These are phyloP conservation scores for Mimosa pudica DNA, from an alignment of 306 rosid genomes.

Conservation along the genomic window DNA sequence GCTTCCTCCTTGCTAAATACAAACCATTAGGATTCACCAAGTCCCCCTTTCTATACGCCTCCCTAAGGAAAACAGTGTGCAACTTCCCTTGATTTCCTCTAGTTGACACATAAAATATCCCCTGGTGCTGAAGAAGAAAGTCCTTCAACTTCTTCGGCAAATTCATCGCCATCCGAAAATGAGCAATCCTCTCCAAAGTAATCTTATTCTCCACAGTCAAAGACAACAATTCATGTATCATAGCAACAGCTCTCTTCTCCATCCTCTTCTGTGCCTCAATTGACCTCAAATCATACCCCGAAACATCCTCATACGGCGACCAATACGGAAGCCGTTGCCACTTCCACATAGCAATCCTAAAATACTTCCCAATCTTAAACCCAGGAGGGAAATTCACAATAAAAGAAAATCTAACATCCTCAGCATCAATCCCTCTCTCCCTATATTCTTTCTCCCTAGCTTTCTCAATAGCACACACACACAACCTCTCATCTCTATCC, in stretches of 20 bases:
- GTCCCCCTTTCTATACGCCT: constrained; percentile 73
- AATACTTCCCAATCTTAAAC: constrained; percentile 87
- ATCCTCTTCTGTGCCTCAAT: constrained; percentile 84
- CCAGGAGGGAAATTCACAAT: constrained; percentile 81
- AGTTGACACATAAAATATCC: constrained; percentile 82
- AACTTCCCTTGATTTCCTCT: constrained; percentile 93
- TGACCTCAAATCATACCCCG: constrained; percentile 81
- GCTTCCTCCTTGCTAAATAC: constrained; percentile 70
- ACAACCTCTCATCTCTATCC: constrained; percentile 54
- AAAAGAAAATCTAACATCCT: constrained; percentile 76
- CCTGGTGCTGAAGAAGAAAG: constrained; percentile 88
- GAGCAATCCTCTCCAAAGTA: constrained; percentile 85
- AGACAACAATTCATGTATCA: constrained; percentile 74
- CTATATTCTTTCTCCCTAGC: constrained; percentile 82
- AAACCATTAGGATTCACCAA: constrained; percentile 77
- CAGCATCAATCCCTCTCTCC: constrained; percentile 72
- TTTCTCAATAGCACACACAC: constrained; percentile 66
- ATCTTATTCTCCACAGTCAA: constrained; percentile 89
- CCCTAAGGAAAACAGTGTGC: constrained; percentile 87
- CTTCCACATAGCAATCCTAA: constrained; percentile 81
- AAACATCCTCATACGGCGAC: constrained; percentile 86
- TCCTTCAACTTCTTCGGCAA: constrained; percentile 85
- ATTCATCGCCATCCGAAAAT: constrained; percentile 73
- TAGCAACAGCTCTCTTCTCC: constrained; percentile 86
- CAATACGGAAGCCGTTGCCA: constrained; percentile 92